Evolutionary conservation across 2,329 filamentous ascomycete genomes (phyloP), one percentile per base, ranked within the genome.

Genomic region (Aspergillus novofumigatus): DNA sequence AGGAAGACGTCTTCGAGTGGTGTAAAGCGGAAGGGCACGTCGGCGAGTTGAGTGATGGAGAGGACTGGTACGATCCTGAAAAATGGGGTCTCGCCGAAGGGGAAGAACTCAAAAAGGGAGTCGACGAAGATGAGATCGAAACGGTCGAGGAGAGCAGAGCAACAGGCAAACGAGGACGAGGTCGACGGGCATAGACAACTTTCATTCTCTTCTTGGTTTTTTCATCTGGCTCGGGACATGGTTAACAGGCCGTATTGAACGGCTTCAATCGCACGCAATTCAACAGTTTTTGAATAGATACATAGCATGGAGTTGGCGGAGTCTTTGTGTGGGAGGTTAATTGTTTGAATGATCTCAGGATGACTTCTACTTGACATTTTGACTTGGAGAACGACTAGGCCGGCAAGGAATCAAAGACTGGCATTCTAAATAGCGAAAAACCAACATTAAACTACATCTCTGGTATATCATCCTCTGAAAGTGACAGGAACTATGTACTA

Each of bases 51-150:
- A 86, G 83, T 53, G 85, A 88, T 64, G 85, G 85, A 1, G 85
- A 88, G 71, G 85, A 88, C 65, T 88, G 85, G 85, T 85, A 86
- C 62, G 85, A 88, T 65, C 75, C 78, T 21, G 81, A 84, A 55
- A 81, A 84, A 64, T 87, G 83, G 84, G 80, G 79, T 0, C 69
- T 87, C n/a, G 67, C 64, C 3, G 73, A 76, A 38, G 80, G 81
- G 1, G 81, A 83, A 47, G 80, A 82, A 57, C 68, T 87, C 53
- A 80, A 81, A 60, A 87, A 87, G 67, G 85, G 85, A 0, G 81
- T 82, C 42, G 81, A 84, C 55, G 79, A 81, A 55, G 85, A 87
- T 63, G 85, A 87, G 60, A 81, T 83, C 32, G 83, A 84, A 57
- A 77, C 76, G 45, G 73, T 73, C 35, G 72, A 76, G 54, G 75